A percentile compares a stretch with the other conserved stretches of the same genome.
phyloP scores from a whole-genome alignment of 2,329 filamentous ascomycete species.

The Neofusicoccum laricinum region DNA sequence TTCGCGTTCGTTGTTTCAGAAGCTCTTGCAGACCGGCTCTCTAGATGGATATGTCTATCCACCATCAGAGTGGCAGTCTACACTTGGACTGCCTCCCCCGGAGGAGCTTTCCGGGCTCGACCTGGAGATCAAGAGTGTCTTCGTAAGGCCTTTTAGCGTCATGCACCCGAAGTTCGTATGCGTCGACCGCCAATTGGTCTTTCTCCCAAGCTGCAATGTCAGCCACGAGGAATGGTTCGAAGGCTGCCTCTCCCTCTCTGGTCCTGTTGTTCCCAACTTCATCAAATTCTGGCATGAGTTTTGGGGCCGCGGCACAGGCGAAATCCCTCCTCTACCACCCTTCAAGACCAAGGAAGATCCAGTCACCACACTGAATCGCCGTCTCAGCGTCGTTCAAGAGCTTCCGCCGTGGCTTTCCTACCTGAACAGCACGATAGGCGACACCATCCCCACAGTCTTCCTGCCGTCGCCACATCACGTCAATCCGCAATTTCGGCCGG shows the following conservation, averaged over 20 bases:
- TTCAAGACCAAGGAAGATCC: constrained; percentile 1
- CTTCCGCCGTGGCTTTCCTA: constrained; percentile 9
- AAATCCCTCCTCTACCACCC: neutral
- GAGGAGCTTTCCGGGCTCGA: constrained; percentile 60
- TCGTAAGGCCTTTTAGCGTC: constrained; percentile 77
- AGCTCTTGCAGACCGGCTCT: constrained; percentile 69
- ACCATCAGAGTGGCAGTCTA: constrained; percentile 55
- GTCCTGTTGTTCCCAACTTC: constrained; percentile 60
- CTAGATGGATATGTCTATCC: constrained; percentile 61
- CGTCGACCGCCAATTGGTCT: constrained; percentile 64
- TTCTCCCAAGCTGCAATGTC: constrained; percentile 77
- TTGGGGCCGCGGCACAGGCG: constrained; percentile 52
- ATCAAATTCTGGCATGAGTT: constrained; percentile 64
- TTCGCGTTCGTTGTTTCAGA: constrained; percentile 68
- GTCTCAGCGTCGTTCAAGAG: neutral
- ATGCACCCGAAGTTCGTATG: constrained; percentile 85
- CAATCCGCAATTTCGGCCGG: constrained; percentile 61
- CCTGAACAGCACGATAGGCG: neutral
- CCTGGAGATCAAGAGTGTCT: constrained; percentile 71
- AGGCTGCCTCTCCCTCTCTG: constrained; percentile 66
- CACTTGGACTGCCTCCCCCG: constrained; percentile 62
- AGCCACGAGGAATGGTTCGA: constrained; percentile 90
- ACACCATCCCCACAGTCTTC: constrained; percentile 55
- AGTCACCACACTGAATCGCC: neutral
- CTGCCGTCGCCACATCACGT: constrained; percentile 72